Evolutionary conservation across 495 filamentous ascomycete genomes (phyloP).

Genomic region (Daldinia grandis): DNA sequence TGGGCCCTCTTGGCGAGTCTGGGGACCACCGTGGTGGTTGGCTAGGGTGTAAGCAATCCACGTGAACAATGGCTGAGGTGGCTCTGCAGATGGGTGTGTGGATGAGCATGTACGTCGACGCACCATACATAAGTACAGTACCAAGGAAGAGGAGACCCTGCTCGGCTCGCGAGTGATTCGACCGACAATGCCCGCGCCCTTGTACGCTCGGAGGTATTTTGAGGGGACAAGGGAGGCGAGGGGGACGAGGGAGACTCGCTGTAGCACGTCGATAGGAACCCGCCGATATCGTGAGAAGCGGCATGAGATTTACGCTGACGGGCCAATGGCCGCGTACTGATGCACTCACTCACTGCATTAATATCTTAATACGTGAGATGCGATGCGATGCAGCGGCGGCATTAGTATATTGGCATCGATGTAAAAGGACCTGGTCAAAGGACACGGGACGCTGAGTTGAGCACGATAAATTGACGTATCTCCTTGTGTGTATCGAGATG

Average conservation of each 20-base stretch:
- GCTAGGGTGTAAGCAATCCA: constrained; percentile 31
- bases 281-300: constrained; percentile 25
- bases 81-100: constrained; percentile 38
- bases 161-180: constrained; percentile 20
- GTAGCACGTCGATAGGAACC: constrained; percentile 30
- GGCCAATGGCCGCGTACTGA: constrained; percentile 17
- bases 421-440: constrained; percentile 23
- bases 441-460: constrained; percentile 12
- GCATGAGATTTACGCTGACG: constrained; percentile 14
- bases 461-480: constrained; percentile 21
- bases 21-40: constrained; percentile 32
- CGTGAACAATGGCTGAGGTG: constrained; percentile 43
- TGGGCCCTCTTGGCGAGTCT: constrained; percentile 40
- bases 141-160: constrained; percentile 23
- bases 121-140: constrained; percentile 2
- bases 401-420: constrained; percentile 13
- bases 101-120: constrained; percentile 29
- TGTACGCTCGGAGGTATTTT: constrained; percentile 11
- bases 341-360: constrained; percentile 12
- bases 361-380: constrained; percentile 13
- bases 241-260: constrained; percentile 3
- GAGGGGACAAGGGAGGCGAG: constrained; percentile 5
- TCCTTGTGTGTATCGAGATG: constrained; percentile 9
- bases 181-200: constrained; percentile 31
- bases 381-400: constrained; percentile 5